Evolutionary conservation across 306 rosid genomes (phyloP).

Genomic region (Dalbergia oliveri): DNA sequence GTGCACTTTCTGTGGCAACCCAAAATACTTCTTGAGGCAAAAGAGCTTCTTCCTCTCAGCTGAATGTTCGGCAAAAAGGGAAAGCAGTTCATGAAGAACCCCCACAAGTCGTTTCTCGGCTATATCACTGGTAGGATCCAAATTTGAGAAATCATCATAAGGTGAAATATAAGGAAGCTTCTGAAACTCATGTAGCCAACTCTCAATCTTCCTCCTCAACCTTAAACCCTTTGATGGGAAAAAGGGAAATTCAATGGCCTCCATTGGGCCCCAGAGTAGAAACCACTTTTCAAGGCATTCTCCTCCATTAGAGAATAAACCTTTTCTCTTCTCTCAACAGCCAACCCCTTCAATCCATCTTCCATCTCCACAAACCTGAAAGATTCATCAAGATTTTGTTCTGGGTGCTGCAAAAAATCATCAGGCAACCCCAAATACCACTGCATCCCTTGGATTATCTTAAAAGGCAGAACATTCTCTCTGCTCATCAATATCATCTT

Average conservation of each 20-base stretch:
- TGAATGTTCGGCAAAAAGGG: conserved; percentile 87
- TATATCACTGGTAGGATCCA: conserved; percentile 68
- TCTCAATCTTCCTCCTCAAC: conserved; percentile 77
- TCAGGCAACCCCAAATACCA: conserved; percentile 94
- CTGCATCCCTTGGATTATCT: conserved; percentile 83
- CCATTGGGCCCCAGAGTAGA: conserved; percentile 56
- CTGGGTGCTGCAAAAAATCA: conserved; percentile 63
- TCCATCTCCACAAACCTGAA: conserved; percentile 80
- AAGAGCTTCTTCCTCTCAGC: conserved; percentile 83
- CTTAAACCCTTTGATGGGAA: conserved; percentile 85
- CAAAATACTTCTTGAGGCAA: conserved; percentile 79
- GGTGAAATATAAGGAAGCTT: conserved; percentile 90
- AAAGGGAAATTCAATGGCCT: conserved; percentile 70
- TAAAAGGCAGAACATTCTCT: conserved; percentile 73
- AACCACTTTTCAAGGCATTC: conserved; percentile 67
- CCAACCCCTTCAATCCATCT: conserved; percentile 76
- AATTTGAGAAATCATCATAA: conserved; percentile 64
- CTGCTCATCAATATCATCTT: conserved; percentile 82
- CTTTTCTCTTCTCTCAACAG: conserved; percentile 58
- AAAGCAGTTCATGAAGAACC: conserved; percentile 81
- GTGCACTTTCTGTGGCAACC: conserved; percentile 91
- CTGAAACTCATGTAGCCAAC: conserved; percentile 82
- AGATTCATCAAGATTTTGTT: conserved; percentile 70
- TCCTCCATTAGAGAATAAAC: conserved; percentile 70
- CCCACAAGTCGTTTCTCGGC: conserved; percentile 86